Base-by-base conservation (phyloP, 176 grass and related monocot species). In the Tillandsia fasciculata region DNA sequence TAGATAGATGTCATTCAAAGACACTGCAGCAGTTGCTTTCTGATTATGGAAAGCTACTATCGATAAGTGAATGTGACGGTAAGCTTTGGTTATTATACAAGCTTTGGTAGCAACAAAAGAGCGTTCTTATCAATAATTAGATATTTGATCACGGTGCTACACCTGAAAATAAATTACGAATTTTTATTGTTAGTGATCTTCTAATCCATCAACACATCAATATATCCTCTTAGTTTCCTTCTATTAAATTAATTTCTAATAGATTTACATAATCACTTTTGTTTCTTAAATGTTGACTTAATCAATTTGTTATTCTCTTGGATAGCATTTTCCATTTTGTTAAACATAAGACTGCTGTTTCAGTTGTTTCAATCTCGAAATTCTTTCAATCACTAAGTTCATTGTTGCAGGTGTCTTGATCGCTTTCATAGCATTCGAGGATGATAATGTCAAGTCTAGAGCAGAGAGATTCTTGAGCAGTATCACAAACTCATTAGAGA, bases 401-500 rank as follows among this genome's bases (percentile, higher is more conserved):
- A 65, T 3, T 17, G 56, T 74, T 77, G 66, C 82, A 96, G 91
- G 85, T 54, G 64, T 63, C 47, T 70, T 79, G 20, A 59, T 88
- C 72, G 88, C 85, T 65, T 76, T 58, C 12, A 78, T 91, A 82
- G 80, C 80, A 79, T 91, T 89, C 87, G 83, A 91, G 54, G 83
- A 88, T 53, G 52, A 50, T 0, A 69, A 70, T 63, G 87, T 91
- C 77, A 91, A 83, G 49, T 88, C 78, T 28, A 74, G 83, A 67
- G 88, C 88, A 63, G 72, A 91, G 82, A 83, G 85, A 81, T 96
- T 91, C 67, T 76, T 91, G 51, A 88, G 87, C 70, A 96, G 92
- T 69, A 96, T 91, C 75, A 89, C 92, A 73, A 84, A 91, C 72
- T 96, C 92, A 66, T 66, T 84, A 11, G 92, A 91, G 78, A 91